phyloP scores from a whole-genome alignment of 495 filamentous ascomycete genomes.

The Hyaloscypha hepaticicola region DNA sequence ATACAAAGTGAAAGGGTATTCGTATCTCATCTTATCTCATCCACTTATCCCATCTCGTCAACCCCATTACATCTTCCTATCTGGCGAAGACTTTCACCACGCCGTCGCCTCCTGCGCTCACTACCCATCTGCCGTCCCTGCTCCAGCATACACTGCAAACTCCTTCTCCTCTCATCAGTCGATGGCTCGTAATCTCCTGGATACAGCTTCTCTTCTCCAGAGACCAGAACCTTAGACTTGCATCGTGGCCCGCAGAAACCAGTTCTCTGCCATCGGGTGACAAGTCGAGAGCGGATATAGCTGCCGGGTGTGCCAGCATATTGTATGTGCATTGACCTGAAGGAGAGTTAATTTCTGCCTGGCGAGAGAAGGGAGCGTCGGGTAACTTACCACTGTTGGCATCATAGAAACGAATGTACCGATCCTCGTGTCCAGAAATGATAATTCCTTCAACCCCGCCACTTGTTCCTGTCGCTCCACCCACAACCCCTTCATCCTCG shows the following conservation, averaged over 20 bases:
- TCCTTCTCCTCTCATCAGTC: conserved; percentile 91
- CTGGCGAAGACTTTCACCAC: conserved; percentile 90
- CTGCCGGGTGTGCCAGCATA: conserved; percentile 93
- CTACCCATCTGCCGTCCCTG: conserved; percentile 89
- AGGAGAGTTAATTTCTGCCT: conserved; percentile 1
- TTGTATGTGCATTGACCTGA: conserved; percentile 98
- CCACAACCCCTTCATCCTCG: conserved; percentile 66
- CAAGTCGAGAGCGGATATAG: conserved; percentile 86
- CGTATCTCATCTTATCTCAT: conserved; percentile 15
- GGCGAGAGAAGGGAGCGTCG: neutral
- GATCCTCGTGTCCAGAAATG: conserved; percentile 93
- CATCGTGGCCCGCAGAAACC: conserved; percentile 94
- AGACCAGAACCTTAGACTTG: conserved; percentile 94
- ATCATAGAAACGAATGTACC: conserved; percentile 94
- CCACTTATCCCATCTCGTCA: neutral
- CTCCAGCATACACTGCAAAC: conserved; percentile 93
- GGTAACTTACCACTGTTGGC: conserved; percentile 87
- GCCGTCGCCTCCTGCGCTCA: conserved; percentile 93
- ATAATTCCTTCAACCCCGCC: conserved; percentile 87
- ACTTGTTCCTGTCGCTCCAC: conserved; percentile 81
- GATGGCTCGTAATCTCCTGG: conserved; percentile 88
- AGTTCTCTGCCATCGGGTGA: conserved; percentile 92
- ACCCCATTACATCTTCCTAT: neutral
- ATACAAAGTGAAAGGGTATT: conserved; percentile 10
- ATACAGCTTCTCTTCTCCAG: conserved; percentile 91